phyloP scores from a whole-genome alignment of 192 early-diverging fungal species.

The Backusella tuberculispora region DNA sequence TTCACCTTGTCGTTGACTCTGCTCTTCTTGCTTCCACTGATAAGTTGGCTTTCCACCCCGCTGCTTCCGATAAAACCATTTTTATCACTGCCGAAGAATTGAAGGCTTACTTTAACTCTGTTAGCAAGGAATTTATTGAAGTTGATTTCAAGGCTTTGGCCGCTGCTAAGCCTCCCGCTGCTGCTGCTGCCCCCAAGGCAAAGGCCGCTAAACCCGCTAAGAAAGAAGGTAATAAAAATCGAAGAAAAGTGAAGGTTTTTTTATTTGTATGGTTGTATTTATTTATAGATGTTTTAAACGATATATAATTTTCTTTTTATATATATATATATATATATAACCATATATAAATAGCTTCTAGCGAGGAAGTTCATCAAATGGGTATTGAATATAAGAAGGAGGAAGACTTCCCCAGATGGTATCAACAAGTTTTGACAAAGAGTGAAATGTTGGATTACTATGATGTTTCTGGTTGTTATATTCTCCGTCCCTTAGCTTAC shows the following conservation, averaged over 20 bases:
- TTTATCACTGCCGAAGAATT: slow-evolving; percentile 63
- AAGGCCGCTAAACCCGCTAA: slow-evolving; percentile 50
- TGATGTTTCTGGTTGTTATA: slow-evolving; percentile 98
- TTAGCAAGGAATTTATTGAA: slow-evolving; percentile 52
- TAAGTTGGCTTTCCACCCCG: slow-evolving; percentile 70
- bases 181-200: slow-evolving; percentile 48
- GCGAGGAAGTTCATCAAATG: slow-evolving; percentile 69
- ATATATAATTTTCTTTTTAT: neutral
- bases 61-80: slow-evolving; percentile 56
- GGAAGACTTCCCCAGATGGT: slow-evolving; percentile 93
- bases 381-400: slow-evolving; percentile 89
- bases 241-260: slow-evolving; percentile 5
- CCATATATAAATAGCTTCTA: slow-evolving; percentile 29
- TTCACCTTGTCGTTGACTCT: slow-evolving; percentile 79
- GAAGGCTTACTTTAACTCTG: slow-evolving; percentile 55
- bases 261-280: neutral
- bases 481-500: slow-evolving; percentile 94
- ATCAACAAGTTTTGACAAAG: slow-evolving; percentile 85
- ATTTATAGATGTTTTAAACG: neutral
- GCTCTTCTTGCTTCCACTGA: slow-evolving; percentile 53
- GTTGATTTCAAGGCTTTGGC: slow-evolving; percentile 59
- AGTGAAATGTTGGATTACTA: slow-evolving; percentile 99
- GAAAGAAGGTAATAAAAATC: slow-evolving; percentile 35
- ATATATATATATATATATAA: slow-evolving; percentile 1
- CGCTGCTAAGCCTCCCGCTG: slow-evolving; percentile 46